phyloP scores from a whole-genome alignment of 1,284 basidiomycete genomes.

The Rhodofomes roseus region DNA sequence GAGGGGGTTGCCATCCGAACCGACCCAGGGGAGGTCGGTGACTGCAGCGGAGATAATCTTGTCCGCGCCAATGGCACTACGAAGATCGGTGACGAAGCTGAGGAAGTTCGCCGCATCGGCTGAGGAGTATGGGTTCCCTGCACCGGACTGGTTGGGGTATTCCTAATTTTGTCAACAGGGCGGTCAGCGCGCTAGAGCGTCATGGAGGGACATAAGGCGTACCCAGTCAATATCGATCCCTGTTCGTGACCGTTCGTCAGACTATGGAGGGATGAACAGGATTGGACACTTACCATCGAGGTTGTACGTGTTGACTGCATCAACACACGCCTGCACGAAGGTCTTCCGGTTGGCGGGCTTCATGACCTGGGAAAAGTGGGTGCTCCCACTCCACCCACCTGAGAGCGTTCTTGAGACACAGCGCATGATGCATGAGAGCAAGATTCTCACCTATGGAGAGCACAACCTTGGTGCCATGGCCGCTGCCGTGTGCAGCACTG shows the following conservation, averaged over 20 bases:
- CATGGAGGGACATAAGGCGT: conserved; percentile 1
- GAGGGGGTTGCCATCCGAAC: conserved; percentile 59
- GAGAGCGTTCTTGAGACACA: background rate
- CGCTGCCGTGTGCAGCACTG: conserved; percentile 50
- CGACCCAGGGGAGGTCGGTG: conserved; percentile 65
- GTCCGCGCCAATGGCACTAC: conserved; percentile 46
- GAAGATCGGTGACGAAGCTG: conserved; percentile 56
- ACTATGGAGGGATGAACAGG: background rate
- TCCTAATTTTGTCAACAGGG: conserved; percentile 35
- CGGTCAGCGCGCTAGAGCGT: background rate
- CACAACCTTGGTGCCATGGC: conserved; percentile 60
- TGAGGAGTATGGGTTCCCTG: conserved; percentile 58
- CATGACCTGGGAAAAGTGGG: conserved; percentile 64
- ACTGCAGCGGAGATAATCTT: conserved; percentile 74
- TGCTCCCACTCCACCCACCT: conserved; percentile 53
- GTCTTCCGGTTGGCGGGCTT: conserved; percentile 46
- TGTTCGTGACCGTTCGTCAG: background rate
- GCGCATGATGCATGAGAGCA: background rate
- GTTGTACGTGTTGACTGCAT: conserved; percentile 55
- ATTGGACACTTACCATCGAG: conserved; percentile 47
- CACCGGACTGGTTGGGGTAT: conserved; percentile 68
- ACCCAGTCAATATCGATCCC: background rate
- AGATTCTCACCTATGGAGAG: conserved; percentile 63
- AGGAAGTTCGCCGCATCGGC: conserved; percentile 69
- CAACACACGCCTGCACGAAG: conserved; percentile 59